Conservation (phyloP, 805 yeast species). For the Kuraishia piskuri region DNA sequence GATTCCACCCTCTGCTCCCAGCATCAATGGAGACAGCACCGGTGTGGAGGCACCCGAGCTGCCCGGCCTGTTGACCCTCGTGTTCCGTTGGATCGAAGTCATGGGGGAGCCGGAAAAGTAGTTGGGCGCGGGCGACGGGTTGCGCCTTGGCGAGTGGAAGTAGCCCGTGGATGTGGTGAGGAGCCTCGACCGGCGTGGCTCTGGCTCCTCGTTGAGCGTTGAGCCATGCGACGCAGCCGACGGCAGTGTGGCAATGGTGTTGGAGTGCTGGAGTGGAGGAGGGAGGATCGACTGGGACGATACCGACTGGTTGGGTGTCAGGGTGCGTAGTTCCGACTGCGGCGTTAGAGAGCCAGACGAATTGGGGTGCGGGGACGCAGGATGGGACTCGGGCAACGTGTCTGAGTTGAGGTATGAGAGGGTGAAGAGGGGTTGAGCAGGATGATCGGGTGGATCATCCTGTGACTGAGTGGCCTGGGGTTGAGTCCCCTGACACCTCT, state of each 20-base stretch:
- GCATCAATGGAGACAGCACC: constrained; percentile 47
- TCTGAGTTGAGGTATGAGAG: background rate
- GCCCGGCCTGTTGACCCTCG: constrained; percentile 12
- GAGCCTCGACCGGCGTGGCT: background rate
- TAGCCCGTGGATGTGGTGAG: background rate
- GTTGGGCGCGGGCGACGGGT: constrained; percentile 40
- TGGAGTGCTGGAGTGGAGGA: background rate
- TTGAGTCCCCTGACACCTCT: too few relatives aligned
- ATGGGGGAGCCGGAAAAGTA: constrained; percentile 32
- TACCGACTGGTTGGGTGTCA: background rate
- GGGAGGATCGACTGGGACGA: background rate
- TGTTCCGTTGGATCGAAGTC: constrained; percentile 54
- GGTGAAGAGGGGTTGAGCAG: background rate
- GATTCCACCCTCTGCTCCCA: constrained; percentile 17
- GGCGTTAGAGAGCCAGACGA: background rate
- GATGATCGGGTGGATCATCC: background rate
- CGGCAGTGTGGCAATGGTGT: background rate
- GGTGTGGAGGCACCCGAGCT: constrained; percentile 31
- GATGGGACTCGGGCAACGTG: background rate
- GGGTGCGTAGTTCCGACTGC: background rate
- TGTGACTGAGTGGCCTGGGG: too few relatives aligned
- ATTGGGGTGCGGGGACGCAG: background rate
- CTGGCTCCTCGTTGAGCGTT: background rate
- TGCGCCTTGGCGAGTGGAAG: constrained; percentile 43
- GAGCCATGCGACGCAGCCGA: background rate